Base-by-base conservation (phyloP, 805 yeast genomes). In the Nakazawaea ishiwadae region DNA sequence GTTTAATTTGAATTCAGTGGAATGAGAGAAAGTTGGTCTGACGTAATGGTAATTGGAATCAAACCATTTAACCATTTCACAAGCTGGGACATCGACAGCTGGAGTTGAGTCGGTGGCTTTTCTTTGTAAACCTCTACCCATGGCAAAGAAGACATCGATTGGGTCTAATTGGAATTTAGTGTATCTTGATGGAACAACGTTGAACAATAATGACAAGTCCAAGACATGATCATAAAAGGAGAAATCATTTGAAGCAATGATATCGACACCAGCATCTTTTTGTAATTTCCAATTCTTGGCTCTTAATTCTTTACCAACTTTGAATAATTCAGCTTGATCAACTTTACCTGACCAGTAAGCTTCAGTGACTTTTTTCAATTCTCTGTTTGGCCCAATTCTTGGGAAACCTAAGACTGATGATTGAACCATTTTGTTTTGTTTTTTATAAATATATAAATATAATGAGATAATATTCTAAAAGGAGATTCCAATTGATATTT, bases 111-210 rank as follows among this genome's bases (percentile, higher is more conserved):
- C 95, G 53, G 95, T 84, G 53, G 95, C 96, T 70, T 84, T 82
- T 75, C 93, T 87, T 77, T 93, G 99, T 68, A 93, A 79, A 82
- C 99, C 99, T 81, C 99, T 89, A 73, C 98, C 99, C 98, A 93
- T 93, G 63, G 99, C 99, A 67, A 93, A 93, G 61, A 86, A 72
- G 50, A 88, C 86, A 71, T 93, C 99, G 55, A 93, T 76, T 65
- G 88, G 82, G 53, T 88, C 79, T 65, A 93, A 80, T 59, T 83
- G 80, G 72, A 75, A 87, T 77, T 93, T 84, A 71, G 91, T 75
- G 83, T 93, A 93, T 73, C 98, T 85, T 60, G 88, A 95, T 65
- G 99, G 99, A 65, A 93, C 78, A 56, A 82, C 97, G 63, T 93
- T 93, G 84, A 93, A 89, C 63, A 91, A 73, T 53, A 87, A 71